Base-by-base conservation (phyloP, 2,329 filamentous ascomycete genomes). In the Colletotrichum tabaci region DNA sequence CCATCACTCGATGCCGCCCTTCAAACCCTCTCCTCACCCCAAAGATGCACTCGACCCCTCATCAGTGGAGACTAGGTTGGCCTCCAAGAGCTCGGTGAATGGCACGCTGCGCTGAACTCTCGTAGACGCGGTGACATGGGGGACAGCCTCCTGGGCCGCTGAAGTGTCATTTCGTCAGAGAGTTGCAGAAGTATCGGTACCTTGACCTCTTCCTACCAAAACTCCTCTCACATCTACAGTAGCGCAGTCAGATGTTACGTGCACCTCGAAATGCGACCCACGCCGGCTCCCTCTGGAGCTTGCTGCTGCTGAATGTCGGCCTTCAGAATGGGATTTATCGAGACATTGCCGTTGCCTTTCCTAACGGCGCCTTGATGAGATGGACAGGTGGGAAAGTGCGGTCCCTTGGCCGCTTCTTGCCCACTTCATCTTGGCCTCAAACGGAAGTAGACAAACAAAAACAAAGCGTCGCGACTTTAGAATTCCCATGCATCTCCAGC, bases 141-240 rank as follows among this genome's bases (percentile, higher is more conserved):
- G 38, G 66, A 44, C 18, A 21, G 49, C 40, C 40, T 61, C 38
- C 57, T 62, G 42, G 18, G 60, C 66, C 70, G 69, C 30, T 70
- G 38, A 61, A 66, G 66, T 70, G 60, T 65, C 60, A 70, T 70
- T 38, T 30, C n/a, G 47, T 65, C 69, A 47, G 44, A 49, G 53
- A 16, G 66, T 61, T 42, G 42, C 67, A 60, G 38, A 70, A 60
- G 69, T 72, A 72, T 70, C 69, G 60, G 53, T 70, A 72, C 69
- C 60, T 72, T 44, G 40, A 35, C 46, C 42, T 38, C 44, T 16
- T 26, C 26, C 26, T 21, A 60, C 60, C 66, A 64, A 58, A 64
- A 60, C 68, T 55, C 38, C 23, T 53, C 56, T 9, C 49, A 46
- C 42, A 50, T 38, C 57, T 50, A 63, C 57, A 53, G 52, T 30